Base-by-base conservation (phyloP, 1,139 yeast genomes). In the Debaryomycetaceae sp. region DNA sequence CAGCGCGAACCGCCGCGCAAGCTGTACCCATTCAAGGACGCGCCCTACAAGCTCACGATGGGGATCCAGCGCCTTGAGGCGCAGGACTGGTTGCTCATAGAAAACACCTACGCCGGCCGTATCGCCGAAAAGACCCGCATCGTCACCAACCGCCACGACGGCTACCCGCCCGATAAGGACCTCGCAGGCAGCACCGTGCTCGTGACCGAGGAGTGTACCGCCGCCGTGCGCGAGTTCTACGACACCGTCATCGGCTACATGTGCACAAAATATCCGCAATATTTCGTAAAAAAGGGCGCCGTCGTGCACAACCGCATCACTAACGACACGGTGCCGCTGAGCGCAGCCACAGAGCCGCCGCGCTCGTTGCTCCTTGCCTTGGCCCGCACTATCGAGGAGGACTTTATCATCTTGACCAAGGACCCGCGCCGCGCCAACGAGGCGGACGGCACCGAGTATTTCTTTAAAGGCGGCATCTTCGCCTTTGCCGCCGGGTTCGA, bases 401-500 rank as follows among this genome's bases (percentile, higher is more conserved):
- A 83, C 46, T 70, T 80, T 41, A 58, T 82, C 32, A 55, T 83
- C 6, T 46, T 83, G 40, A 49, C 73, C 38, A 73, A 69, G 36
- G 82, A 79, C 44, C 65, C 66, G 2, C 27, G 44, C 1, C 45
- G 54, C 22, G 55, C 53, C 8, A 46, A 57, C 10, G 63, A 58
- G 23, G 65, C 62, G 10, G 69, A 67, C 25, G 68, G 69, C 1
- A 61, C 65, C 8, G 84, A 82, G 51, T 82, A 80, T 50, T 65
- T 66, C 35, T 65, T 80, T 46, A 70, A 81, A 38, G 83, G 75
- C 1, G 85, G 84, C 0, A 60, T 75, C 0, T 72, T 80, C 47
- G 78, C 78, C 3, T 82, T 80, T 56, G 88, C 93, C 0, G 79
- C 83, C 3, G 93, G 91, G 0, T 83, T 83, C 50, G 71, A 78